phyloP scores from a whole-genome alignment of 1,284 basidiomycete species.

The Apiotrichum sp. region DNA sequence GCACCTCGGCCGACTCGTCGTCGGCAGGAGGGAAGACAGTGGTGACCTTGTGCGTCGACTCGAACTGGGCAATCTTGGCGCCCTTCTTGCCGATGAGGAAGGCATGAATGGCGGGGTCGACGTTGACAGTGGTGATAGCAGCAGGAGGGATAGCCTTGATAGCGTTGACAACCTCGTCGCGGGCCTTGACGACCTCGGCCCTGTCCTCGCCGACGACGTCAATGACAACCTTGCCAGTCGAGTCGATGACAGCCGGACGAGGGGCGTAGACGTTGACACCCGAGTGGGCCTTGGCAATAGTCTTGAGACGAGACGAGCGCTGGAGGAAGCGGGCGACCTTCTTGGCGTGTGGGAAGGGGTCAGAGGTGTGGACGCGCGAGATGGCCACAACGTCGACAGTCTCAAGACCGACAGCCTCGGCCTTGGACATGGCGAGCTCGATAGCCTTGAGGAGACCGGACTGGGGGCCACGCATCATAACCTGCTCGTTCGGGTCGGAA shows the following conservation, averaged over 20 bases:
- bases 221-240: conserved; percentile 60
- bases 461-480: conserved; percentile 76
- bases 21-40: conserved; percentile 67
- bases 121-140: conserved; percentile 59
- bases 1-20: conserved; percentile 64
- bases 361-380: conserved; percentile 45
- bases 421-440: conserved; percentile 49
- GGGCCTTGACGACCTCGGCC: conserved; percentile 54
- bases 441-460: conserved; percentile 69
- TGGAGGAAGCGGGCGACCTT: conserved; percentile 74
- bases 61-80: conserved; percentile 72
- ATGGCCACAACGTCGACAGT: conserved; percentile 49
- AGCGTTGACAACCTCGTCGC: conserved; percentile 54
- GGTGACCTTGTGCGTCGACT: conserved; percentile 68
- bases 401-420: conserved; percentile 50
- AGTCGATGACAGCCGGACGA: conserved; percentile 52
- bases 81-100: conserved; percentile 77
- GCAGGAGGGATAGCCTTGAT: conserved; percentile 67
- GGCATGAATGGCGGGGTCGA: conserved; percentile 80
- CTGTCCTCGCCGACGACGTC: conserved; percentile 77
- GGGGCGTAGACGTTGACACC: conserved; percentile 66
- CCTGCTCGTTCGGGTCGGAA: conserved; percentile 54
- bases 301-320: conserved; percentile 61
- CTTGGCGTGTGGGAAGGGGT: conserved; percentile 61
- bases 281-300: conserved; percentile 57